Conservation (phyloP, 2,329 filamentous ascomycete genomes). For the Scolecobasidium constrictum region DNA sequence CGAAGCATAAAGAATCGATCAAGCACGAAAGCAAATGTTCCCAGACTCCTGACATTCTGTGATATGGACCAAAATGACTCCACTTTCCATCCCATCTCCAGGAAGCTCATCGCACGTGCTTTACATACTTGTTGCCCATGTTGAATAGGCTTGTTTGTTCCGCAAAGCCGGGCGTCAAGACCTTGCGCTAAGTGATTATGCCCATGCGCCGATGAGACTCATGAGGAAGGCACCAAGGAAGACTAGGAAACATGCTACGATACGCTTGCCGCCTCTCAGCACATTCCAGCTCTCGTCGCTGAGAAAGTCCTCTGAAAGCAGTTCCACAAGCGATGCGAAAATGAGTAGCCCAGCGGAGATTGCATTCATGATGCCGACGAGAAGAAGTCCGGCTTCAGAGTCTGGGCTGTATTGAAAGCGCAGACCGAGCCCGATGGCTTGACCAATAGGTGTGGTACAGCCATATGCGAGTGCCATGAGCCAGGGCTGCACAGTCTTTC, state of each 20-base stretch:
- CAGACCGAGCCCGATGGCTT: slow-evolving; percentile 68
- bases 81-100: too few relatives aligned
- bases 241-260: slow-evolving; percentile 54
- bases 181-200: too few relatives aligned
- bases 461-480: slow-evolving; percentile 71
- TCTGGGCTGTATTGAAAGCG: slow-evolving; percentile 72
- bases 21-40: too few relatives aligned
- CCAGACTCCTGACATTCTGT: too few relatives aligned
- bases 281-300: slow-evolving; percentile 63
- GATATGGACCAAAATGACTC: too few relatives aligned
- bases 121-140: too few relatives aligned
- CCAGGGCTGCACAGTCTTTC: slow-evolving; percentile 36
- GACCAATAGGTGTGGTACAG: slow-evolving; percentile 62
- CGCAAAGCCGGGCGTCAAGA: too few relatives aligned
- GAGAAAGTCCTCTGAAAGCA: slow-evolving; percentile 76
- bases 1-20: too few relatives aligned
- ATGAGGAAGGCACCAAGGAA: slow-evolving; percentile 55
- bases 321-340: slow-evolving; percentile 74
- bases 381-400: slow-evolving; percentile 63
- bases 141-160: too few relatives aligned
- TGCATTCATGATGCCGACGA: slow-evolving; percentile 82
- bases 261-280: slow-evolving; percentile 49
- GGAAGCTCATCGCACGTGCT: too few relatives aligned
- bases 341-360: slow-evolving; percentile 70
- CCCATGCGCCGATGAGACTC: slow-evolving; percentile 64